Evolutionary conservation across 192 early-diverging fungal genomes (phyloP).

Genomic region (Gamsiella multidivaricata): DNA sequence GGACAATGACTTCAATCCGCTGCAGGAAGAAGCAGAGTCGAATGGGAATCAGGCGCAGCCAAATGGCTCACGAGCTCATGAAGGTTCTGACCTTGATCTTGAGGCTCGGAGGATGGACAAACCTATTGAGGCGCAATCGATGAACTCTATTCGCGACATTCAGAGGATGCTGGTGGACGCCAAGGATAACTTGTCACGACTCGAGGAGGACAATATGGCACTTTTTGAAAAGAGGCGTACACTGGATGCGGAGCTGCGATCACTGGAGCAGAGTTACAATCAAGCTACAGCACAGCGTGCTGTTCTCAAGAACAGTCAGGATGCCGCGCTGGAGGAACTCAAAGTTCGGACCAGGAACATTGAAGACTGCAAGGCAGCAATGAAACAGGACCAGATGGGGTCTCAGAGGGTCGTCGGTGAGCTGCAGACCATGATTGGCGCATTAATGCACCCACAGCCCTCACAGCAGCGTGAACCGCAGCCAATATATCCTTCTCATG

Average conservation of each 20-base stretch:
- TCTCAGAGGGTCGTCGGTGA: background rate
- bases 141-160: slow-evolving; percentile 28
- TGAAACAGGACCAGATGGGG: slow-evolving; percentile 23
- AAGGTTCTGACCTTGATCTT: no score
- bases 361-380: slow-evolving; percentile 7
- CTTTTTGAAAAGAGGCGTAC: slow-evolving; percentile 10
- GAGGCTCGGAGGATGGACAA: slow-evolving; percentile 6
- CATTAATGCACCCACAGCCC: slow-evolving; percentile 4
- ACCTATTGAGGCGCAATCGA: slow-evolving; percentile 28
- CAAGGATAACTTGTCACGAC: slow-evolving; percentile 5
- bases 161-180: slow-evolving; percentile 15
- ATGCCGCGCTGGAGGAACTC: slow-evolving; percentile 11
- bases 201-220: slow-evolving; percentile 12
- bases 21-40: background rate
- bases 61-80: background rate
- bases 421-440: slow-evolving; percentile 18
- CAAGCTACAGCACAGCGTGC: background rate
- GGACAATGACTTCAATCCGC: background rate
- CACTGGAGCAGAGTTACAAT: slow-evolving; percentile 1
- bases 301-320: slow-evolving; percentile 5
- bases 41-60: background rate
- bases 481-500: background rate
- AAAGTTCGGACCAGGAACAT: slow-evolving; percentile 7
- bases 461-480: background rate
- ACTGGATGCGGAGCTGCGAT: slow-evolving; percentile 4